Conservation (phyloP, 139 green algal species). For the Astrephomene gubernaculifera region DNA sequence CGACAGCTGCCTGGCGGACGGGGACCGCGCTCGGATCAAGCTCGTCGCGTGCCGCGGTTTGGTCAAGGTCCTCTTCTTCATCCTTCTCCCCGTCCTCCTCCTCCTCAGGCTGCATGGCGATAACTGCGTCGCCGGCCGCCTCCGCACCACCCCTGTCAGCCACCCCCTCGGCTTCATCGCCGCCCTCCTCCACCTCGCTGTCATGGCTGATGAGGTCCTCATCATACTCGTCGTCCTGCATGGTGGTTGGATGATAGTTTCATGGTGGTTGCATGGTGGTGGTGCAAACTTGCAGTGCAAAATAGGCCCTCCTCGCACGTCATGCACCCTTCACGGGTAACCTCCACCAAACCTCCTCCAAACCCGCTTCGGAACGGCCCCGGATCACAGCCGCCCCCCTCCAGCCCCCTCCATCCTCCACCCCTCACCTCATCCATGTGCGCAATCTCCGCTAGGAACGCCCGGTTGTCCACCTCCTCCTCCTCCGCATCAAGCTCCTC, state of each 20-base stretch:
- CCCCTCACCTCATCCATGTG: not conserved
- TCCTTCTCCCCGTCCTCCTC: not conserved
- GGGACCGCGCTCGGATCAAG: not conserved
- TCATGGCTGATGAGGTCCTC: not conserved
- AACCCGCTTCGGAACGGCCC: too few relatives aligned
- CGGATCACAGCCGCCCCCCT: conserved; percentile 3
- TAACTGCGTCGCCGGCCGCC: not conserved
- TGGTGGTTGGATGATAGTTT: too few relatives aligned
- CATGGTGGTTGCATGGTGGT: too few relatives aligned
- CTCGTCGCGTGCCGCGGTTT: not conserved
- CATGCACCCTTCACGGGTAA: too few relatives aligned
- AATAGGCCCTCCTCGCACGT: too few relatives aligned
- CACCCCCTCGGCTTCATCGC: not conserved
- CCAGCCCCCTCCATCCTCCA: not conserved
- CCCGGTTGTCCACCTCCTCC: conserved; percentile 4
- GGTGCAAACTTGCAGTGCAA: too few relatives aligned
- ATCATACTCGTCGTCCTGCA: conserved; percentile 12
- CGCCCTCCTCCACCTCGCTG: not conserved
- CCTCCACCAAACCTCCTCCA: too few relatives aligned
- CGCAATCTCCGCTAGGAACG: not conserved
- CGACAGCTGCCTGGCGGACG: not conserved
- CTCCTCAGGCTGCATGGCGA: not conserved
- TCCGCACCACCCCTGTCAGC: not conserved
- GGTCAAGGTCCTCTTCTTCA: conserved; percentile 5
- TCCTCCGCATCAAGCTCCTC: not conserved